phyloP scores from a whole-genome alignment of 176 grass and related monocot genomes.

The Eragrostis nindensis region DNA sequence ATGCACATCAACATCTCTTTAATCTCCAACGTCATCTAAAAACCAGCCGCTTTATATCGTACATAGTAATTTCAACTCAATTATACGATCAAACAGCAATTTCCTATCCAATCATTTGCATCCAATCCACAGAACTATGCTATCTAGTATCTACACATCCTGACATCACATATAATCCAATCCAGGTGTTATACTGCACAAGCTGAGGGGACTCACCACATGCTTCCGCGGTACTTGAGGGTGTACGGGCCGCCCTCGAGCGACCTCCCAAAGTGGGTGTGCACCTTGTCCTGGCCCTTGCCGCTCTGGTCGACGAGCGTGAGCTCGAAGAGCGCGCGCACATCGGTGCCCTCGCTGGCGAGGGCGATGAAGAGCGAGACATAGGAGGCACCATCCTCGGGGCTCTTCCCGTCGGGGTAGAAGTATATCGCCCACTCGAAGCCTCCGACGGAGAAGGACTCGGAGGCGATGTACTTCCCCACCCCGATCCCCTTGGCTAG shows the following conservation, averaged over 20 bases:
- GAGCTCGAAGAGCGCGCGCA: conserved; percentile 94
- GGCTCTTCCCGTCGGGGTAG: conserved; percentile 97
- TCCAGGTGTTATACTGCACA: neutral
- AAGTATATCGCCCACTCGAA: conserved; percentile 98
- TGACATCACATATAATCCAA: neutral
- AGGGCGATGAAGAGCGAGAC: conserved; percentile 97
- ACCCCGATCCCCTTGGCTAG: conserved; percentile 87
- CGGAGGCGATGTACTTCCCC: conserved; percentile 92
- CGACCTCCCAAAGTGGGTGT: conserved; percentile 83
- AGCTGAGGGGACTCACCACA: conserved; percentile 62
- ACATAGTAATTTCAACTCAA: neutral
- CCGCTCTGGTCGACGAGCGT: conserved; percentile 95
- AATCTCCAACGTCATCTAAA: neutral
- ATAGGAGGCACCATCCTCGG: conserved; percentile 75
- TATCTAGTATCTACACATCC: no score
- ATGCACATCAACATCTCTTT: neutral
- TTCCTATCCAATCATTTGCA: neutral
- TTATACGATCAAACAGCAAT: neutral
- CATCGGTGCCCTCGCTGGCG: conserved; percentile 88
- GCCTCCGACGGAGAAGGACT: conserved; percentile 79
- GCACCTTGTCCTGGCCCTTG: conserved; percentile 84
- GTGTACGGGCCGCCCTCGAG: conserved; percentile 91
- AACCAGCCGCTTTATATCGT: neutral
- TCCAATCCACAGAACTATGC: neutral
- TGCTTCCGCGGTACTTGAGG: conserved; percentile 93